Evolutionary conservation across 2,329 filamentous ascomycete genomes (phyloP).

Genomic region (Colletotrichum sp.): DNA sequence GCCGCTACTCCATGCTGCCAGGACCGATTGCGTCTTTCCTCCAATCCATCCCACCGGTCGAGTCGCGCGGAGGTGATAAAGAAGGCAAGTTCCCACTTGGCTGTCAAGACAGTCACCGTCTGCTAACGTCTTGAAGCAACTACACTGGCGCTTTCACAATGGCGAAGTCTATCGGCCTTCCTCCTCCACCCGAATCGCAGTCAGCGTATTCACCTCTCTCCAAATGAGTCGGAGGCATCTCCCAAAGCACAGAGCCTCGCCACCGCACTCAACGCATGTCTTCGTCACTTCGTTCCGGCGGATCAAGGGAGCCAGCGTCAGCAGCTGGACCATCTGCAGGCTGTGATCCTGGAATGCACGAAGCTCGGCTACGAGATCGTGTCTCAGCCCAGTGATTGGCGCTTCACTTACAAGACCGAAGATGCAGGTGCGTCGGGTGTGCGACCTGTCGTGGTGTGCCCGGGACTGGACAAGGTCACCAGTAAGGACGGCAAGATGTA

Average conservation of each 20-base stretch:
- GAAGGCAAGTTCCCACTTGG: conserved; percentile 32
- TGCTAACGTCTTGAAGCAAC: conserved; percentile 23
- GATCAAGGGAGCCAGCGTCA: conserved; percentile 30
- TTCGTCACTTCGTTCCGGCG: conserved; percentile 35
- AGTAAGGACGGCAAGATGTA: conserved; percentile 28
- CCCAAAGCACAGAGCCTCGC: conserved; percentile 37
- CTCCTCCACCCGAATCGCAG: conserved; percentile 43
- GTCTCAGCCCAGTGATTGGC: conserved; percentile 47
- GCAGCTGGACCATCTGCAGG: conserved; percentile 42
- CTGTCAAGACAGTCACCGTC: background rate
- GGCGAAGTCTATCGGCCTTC: conserved; percentile 48
- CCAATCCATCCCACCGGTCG: conserved; percentile 30
- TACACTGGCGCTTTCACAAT: conserved; percentile 40
- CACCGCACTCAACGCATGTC: conserved; percentile 35
- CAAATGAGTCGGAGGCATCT: conserved; percentile 30
- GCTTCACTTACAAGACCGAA: conserved; percentile 29
- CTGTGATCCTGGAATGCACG: conserved; percentile 43
- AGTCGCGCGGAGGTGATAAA: conserved; percentile 26
- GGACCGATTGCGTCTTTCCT: conserved; percentile 33
- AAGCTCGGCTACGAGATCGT: conserved; percentile 46
- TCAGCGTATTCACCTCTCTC: conserved; percentile 38
- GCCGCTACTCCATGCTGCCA: conserved; percentile 41
- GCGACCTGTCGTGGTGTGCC: conserved; percentile 28
- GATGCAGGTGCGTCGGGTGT: background rate
- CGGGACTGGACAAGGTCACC: conserved; percentile 34